Evolutionary conservation across 2,329 filamentous ascomycete species (phyloP).

Genomic region (Hypoxylon sp.): DNA sequence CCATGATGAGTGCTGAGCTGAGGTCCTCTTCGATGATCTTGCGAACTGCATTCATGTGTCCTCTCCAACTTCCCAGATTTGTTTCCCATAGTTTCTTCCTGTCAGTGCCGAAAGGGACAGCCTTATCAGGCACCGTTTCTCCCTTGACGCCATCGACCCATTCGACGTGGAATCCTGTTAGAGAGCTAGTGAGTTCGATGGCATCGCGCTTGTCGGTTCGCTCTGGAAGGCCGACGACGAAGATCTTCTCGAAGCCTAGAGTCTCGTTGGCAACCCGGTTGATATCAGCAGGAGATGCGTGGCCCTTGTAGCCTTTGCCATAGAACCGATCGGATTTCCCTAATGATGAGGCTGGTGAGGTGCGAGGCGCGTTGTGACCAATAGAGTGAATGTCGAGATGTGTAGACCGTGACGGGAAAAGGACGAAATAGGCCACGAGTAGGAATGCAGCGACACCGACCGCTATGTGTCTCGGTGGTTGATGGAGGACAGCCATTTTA

Average conservation of each 20-base stretch:
- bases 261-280: conserved; percentile 48
- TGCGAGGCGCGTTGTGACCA: background rate
- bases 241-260: conserved; percentile 51
- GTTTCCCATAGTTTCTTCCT: conserved; percentile 48
- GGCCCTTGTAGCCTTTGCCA: conserved; percentile 38
- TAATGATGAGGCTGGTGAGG: background rate
- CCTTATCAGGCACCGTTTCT: conserved; percentile 57
- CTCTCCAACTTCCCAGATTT: conserved; percentile 58
- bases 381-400: conserved; percentile 4
- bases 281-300: conserved; percentile 39
- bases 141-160: conserved; percentile 60
- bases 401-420: conserved; percentile 27
- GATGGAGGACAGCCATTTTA: conserved; percentile 26
- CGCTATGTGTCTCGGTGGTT: conserved; percentile 29
- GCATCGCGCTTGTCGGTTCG: conserved; percentile 65
- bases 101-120: conserved; percentile 55
- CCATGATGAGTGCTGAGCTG: conserved; percentile 55
- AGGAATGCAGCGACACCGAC: conserved; percentile 20
- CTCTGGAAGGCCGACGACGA: conserved; percentile 61
- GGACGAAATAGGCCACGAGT: conserved; percentile 22
- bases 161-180: conserved; percentile 59
- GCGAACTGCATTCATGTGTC: conserved; percentile 57
- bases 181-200: conserved; percentile 57
- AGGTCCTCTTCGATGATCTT: conserved; percentile 55
- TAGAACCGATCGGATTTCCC: conserved; percentile 23